Conservation (phyloP, 345 rosid genomes). For the Combretum micranthum region DNA sequence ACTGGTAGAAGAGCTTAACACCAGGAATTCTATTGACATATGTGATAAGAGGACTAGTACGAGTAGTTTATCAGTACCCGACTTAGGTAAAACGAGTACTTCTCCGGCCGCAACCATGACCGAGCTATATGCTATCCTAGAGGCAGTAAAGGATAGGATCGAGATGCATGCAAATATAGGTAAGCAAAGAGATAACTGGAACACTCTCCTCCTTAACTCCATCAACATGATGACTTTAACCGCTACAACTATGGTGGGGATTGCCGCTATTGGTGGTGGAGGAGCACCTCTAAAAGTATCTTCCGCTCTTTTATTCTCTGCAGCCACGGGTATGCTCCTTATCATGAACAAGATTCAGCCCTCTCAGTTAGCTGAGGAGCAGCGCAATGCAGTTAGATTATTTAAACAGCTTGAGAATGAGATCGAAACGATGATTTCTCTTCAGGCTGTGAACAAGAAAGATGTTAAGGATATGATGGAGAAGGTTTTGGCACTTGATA, state of each 20-base stretch:
- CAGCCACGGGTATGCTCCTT: constrained; percentile 12
- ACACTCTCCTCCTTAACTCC: too few relatives aligned
- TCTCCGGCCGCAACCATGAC: too few relatives aligned
- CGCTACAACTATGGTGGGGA: background rate
- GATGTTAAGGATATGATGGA: constrained; percentile 18
- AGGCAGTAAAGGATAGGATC: background rate
- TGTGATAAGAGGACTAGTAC: too few relatives aligned
- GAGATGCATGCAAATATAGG: constrained; percentile 1
- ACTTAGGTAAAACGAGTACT: too few relatives aligned
- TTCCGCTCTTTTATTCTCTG: constrained; percentile 6
- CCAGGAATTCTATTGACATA: too few relatives aligned
- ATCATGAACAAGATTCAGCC: constrained; percentile 23
- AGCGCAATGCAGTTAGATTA: constrained; percentile 13
- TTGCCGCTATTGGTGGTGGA: background rate
- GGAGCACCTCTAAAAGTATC: too few relatives aligned
- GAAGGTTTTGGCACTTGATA: constrained; percentile 33
- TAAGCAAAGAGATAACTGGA: too few relatives aligned
- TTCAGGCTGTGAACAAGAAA: background rate
- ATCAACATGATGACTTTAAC: too few relatives aligned
- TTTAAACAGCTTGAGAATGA: constrained; percentile 3
- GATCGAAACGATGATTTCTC: background rate
- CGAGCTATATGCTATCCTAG: background rate
- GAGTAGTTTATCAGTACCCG: too few relatives aligned
- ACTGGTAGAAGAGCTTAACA: too few relatives aligned
- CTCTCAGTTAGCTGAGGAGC: constrained; percentile 19